These are phyloP conservation scores for Trametes versicolor DNA, from an alignment of 1,284 basidiomycete species.

Conservation along the genomic window DNA sequence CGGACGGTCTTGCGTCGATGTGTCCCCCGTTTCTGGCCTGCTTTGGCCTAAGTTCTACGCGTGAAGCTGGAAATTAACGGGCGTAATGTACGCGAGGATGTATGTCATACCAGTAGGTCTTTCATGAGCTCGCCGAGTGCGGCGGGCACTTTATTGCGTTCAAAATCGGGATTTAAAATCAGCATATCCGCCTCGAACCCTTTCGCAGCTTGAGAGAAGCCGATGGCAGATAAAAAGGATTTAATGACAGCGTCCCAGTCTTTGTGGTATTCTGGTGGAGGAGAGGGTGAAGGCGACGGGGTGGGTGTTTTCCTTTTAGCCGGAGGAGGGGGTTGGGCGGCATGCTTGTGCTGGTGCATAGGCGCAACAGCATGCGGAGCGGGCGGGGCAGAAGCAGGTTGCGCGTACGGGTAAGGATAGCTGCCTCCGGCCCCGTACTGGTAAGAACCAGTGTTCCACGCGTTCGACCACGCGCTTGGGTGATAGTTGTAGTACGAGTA, in stretches of 20 bases:
- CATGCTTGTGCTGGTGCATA: neutral
- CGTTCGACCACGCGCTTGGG: constrained; percentile 39
- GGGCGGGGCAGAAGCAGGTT: constrained; percentile 8
- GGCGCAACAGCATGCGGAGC: neutral
- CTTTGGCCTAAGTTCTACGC: constrained; percentile 23
- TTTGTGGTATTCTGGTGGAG: constrained; percentile 54
- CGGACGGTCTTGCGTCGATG: constrained; percentile 42
- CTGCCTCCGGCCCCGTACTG: constrained; percentile 25
- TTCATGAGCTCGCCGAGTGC: constrained; percentile 64
- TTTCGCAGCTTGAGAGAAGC: constrained; percentile 66
- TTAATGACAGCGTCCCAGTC: constrained; percentile 72
- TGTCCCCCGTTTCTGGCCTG: constrained; percentile 34
- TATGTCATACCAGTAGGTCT: constrained; percentile 59
- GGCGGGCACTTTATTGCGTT: constrained; percentile 60
- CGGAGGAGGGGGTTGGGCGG: neutral
- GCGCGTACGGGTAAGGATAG: constrained; percentile 30
- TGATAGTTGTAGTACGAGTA: constrained; percentile 43
- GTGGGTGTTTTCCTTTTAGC: constrained; percentile 28
- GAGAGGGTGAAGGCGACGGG: constrained; percentile 46
- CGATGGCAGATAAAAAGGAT: constrained; percentile 62
- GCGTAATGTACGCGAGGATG: neutral
- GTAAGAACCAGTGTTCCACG: constrained; percentile 37
- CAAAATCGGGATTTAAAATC: constrained; percentile 72
- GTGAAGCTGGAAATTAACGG: neutral
- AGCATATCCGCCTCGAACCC: constrained; percentile 79